These are phyloP conservation scores for Williopsis jadinii DNA, from an alignment of 1,139 yeast genomes.

Conservation along the genomic window DNA sequence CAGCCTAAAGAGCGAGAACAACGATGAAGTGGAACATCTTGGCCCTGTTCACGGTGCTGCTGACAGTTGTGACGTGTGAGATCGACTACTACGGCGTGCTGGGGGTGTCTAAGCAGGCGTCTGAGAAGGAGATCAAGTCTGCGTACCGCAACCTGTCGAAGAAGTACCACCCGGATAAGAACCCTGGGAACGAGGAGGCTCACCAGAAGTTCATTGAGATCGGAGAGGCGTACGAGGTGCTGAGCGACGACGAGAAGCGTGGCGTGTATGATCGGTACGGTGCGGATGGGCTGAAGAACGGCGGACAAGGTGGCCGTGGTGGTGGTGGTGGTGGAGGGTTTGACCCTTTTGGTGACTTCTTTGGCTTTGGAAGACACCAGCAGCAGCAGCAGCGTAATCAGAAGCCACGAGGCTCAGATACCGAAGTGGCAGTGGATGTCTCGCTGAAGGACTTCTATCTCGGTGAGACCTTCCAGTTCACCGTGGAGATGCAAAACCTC, in stretches of 20 bases:
- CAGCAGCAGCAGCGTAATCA: constrained; percentile 31
- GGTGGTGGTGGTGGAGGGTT: constrained; percentile 30
- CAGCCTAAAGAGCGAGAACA: too few relatives aligned
- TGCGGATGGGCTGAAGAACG: constrained; percentile 63
- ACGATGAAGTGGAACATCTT: constrained; percentile 5
- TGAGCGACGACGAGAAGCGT: constrained; percentile 69
- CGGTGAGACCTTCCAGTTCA: constrained; percentile 58
- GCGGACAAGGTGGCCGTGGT: constrained; percentile 35
- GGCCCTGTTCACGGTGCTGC: constrained; percentile 3
- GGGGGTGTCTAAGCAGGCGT: constrained; percentile 65
- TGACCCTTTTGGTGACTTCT: constrained; percentile 69
- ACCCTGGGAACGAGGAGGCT: constrained; percentile 73
- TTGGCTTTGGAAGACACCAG: constrained; percentile 54
- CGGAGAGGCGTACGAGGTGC: constrained; percentile 90
- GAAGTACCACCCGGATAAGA: constrained; percentile 93
- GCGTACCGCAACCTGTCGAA: constrained; percentile 83
- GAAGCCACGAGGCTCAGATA: constrained; percentile 58
- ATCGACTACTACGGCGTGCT: constrained; percentile 41
- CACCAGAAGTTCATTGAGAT: constrained; percentile 82
- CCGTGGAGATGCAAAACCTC: constrained; percentile 62
- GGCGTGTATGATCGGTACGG: constrained; percentile 74
- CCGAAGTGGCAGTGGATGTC: constrained; percentile 49
- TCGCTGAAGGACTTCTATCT: constrained; percentile 59
- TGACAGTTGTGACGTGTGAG: constrained; percentile 11
- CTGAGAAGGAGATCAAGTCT: constrained; percentile 74